Base-by-base conservation (phyloP, 176 grass and related monocot genomes). In the Guadua angustifolia region DNA sequence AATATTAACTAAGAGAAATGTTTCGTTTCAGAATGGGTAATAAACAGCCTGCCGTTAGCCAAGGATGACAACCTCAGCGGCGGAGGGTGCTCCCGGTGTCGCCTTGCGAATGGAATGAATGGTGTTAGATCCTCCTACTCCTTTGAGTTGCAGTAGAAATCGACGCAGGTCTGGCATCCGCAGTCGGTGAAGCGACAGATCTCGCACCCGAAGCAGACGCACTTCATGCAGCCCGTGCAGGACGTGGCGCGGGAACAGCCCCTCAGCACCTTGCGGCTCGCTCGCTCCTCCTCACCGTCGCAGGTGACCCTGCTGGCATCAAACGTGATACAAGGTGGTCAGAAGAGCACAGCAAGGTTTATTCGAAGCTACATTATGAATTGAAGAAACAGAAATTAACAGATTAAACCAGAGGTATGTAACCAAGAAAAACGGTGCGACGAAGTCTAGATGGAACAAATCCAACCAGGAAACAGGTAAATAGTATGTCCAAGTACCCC, bases 121-220 rank as follows among this genome's bases (percentile, higher is more conserved):
- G 80, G 88, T 21, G 79, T 59, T 68, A 32, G 21, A 59, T 72
- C 38, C 21, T 45, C 70, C 55, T 86, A 72, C 39, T 84, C 80
- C 80, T 83, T 69, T 2, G 84, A 75, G 69, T 98, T 98, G 80
- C 85, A 67, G 32, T 94, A 95, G 85, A 98, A 98, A 70, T 98
- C 93, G 29, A 92, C 46, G 68, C 95, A 98, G 83, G 93, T 95
- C 85, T 98, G 95, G 83, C 95, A 98, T 66, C 44, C 77, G 77
- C 95, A 98, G 85, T 92, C 95, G 53, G 91, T 84, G 82, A 98
- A 98, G 77, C 95, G 95, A 51, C 95, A 98, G 72, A 87, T 93
- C 69, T 81, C 76, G 72, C 95, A 98, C 25, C 95, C 95, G 22
- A 98, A 98, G 82, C 95, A 98, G 22, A 98, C 95, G 49, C 95